phyloP scores from a whole-genome alignment of 257 asterid species.

The Przewalskia tangutica region DNA sequence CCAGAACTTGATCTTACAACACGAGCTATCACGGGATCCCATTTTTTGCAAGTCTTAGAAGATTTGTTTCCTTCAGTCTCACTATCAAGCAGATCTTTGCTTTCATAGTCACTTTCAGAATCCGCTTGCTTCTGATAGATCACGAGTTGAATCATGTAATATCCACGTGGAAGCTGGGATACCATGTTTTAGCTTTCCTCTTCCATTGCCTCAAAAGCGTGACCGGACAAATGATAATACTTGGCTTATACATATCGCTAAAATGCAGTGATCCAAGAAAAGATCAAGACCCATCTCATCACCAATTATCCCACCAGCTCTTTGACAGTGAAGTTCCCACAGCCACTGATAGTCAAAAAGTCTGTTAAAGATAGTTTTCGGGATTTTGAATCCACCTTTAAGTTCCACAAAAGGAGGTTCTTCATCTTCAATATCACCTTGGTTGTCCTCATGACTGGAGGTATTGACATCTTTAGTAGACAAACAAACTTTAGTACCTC shows the following conservation, averaged over 20 bases:
- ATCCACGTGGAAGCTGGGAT: conserved; percentile 68
- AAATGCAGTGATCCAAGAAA: conserved; percentile 90
- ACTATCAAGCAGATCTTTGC: conserved; percentile 45
- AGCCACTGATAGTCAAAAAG: conserved; percentile 98
- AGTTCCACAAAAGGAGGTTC: conserved; percentile 56
- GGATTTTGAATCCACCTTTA: conserved; percentile 87
- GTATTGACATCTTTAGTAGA: conserved; percentile 39
- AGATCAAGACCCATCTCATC: conserved; percentile 99
- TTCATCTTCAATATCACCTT: conserved; percentile 40
- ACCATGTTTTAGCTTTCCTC: conserved; percentile 90
- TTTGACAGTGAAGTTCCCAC: conserved; percentile 99
- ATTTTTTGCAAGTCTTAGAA: conserved; percentile 41
- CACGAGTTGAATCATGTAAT: conserved; percentile 85
- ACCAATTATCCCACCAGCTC: conserved; percentile 95
- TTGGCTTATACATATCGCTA: conserved; percentile 83
- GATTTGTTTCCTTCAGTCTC: conserved; percentile 43
- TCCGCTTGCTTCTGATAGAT: conserved; percentile 36
- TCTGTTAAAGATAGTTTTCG: conserved; percentile 49
- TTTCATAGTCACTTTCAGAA: conserved; percentile 63
- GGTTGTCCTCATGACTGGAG: conserved; percentile 51
- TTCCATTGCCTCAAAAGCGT: conserved; percentile 91
- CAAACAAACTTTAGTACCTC: neutral
- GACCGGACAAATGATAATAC: conserved; percentile 87
- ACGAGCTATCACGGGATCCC: conserved; percentile 74
- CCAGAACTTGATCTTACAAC: conserved; percentile 81